A percentile compares a stretch with the other conserved stretches of the same genome.
Evolutionary conservation across 2,329 filamentous ascomycete genomes (phyloP).

Genomic region (Botryosphaeria dothidea): DNA sequence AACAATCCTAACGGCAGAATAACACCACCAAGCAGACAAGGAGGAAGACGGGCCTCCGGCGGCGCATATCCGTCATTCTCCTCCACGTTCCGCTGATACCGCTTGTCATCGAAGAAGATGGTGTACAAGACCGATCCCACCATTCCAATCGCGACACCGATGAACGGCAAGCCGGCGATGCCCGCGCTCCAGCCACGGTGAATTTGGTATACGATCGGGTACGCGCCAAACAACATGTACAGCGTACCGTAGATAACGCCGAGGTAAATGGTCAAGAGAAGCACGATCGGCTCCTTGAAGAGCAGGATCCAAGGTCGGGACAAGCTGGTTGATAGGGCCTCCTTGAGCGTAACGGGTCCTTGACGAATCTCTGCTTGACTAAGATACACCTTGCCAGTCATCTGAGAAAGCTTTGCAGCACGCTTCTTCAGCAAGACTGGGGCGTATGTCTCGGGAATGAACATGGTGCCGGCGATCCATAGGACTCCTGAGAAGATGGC

Average conservation of each 20-base stretch:
- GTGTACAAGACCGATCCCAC: slow-evolving; percentile 57
- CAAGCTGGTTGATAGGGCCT: slow-evolving; percentile 59
- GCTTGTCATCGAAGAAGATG: slow-evolving; percentile 37
- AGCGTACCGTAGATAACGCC: slow-evolving; percentile 57
- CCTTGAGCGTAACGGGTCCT: slow-evolving; percentile 44
- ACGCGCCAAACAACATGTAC: slow-evolving; percentile 52
- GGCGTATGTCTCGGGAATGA: slow-evolving; percentile 51
- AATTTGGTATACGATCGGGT: slow-evolving; percentile 63
- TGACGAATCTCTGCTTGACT: slow-evolving; percentile 39
- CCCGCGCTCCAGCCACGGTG: slow-evolving; percentile 40
- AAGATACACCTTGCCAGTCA: slow-evolving; percentile 57
- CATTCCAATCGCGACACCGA: slow-evolving; percentile 71
- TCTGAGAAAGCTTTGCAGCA: slow-evolving; percentile 49
- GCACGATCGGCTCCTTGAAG: slow-evolving; percentile 69
- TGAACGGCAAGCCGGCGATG: slow-evolving; percentile 53
- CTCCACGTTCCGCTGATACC: slow-evolving; percentile 42
- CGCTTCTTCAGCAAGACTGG: slow-evolving; percentile 54
- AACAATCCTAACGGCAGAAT: slow-evolving; percentile 54
- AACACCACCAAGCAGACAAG: slow-evolving; percentile 62
- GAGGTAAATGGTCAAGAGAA: slow-evolving; percentile 66
- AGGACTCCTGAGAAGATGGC: slow-evolving; percentile 47
- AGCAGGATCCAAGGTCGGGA: slow-evolving; percentile 68
- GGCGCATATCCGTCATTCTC: slow-evolving; percentile 58
- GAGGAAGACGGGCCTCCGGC: slow-evolving; percentile 66
- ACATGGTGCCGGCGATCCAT: slow-evolving; percentile 43